These are phyloP conservation scores for Lachnellula cervina DNA, from an alignment of 2,329 filamentous ascomycete genomes.

Conservation along the genomic window DNA sequence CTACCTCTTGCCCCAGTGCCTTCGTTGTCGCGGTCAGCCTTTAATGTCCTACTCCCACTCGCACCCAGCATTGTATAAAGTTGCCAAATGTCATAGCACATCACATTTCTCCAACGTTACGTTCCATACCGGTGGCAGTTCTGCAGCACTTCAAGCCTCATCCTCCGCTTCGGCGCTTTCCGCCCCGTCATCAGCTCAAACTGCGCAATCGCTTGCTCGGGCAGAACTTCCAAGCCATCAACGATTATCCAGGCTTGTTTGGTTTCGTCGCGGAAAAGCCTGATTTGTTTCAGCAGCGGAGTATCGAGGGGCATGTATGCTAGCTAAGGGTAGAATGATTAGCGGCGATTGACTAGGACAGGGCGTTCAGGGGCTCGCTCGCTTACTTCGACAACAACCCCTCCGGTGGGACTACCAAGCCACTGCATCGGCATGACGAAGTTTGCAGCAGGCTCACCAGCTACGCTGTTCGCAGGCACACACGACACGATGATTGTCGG, in stretches of 20 bases:
- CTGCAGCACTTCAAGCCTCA: constrained; percentile 45
- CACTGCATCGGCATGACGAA: constrained; percentile 66
- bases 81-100: too few relatives aligned
- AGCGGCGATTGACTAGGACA: background rate
- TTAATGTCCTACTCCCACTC: too few relatives aligned
- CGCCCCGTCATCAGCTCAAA: constrained; percentile 77
- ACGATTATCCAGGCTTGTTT: constrained; percentile 67
- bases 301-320: constrained; percentile 71
- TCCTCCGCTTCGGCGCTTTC: constrained; percentile 63
- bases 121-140: constrained; percentile 26
- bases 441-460: constrained; percentile 59
- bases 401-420: constrained; percentile 68
- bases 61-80: too few relatives aligned
- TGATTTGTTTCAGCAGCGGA: constrained; percentile 63
- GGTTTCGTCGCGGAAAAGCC: constrained; percentile 39
- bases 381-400: constrained; percentile 61
- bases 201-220: constrained; percentile 75
- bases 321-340: constrained; percentile 33
- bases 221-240: constrained; percentile 70
- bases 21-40: too few relatives aligned
- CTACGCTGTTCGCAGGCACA: constrained; percentile 66
- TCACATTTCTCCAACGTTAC: too few relatives aligned
- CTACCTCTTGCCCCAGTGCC: too few relatives aligned
- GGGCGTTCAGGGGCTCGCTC: background rate
- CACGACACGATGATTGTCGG: constrained; percentile 74